Conservation (phyloP, 139 green algal genomes). For the Ulvella scutata region DNA sequence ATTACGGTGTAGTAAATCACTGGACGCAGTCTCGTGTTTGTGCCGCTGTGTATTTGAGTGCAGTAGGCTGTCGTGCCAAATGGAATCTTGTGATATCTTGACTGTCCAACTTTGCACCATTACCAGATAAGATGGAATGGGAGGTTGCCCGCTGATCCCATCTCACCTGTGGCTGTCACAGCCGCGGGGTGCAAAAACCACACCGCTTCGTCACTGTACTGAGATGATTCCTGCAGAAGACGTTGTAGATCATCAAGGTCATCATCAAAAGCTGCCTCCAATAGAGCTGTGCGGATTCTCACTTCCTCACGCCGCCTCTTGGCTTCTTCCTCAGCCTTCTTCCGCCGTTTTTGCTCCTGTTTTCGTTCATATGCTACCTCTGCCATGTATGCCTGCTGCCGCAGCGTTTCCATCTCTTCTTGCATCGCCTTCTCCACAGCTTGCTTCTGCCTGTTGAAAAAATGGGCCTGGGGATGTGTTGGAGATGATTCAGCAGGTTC, state of each 20-base stretch:
- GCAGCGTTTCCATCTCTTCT: not conserved
- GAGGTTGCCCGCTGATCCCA: too few species aligned
- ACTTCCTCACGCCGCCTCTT: slow-evolving; percentile 16
- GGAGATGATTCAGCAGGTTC: too few species aligned
- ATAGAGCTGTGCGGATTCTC: slow-evolving; percentile 16
- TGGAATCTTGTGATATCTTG: too few species aligned
- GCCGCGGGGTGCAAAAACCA: not conserved
- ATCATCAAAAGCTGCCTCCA: slow-evolving; percentile 35
- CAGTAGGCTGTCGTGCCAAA: too few species aligned
- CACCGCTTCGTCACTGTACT: not conserved
- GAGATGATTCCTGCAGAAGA: slow-evolving; percentile 5
- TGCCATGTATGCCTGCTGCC: not conserved
- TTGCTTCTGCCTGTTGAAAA: not conserved
- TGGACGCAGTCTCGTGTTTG: too few species aligned
- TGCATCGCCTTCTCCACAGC: not conserved
- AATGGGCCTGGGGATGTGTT: too few species aligned
- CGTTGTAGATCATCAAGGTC: slow-evolving; percentile 12
- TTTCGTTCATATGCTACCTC: slow-evolving; percentile 23
- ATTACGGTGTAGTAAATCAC: too few species aligned
- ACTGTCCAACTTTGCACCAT: too few species aligned
- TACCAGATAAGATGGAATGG: too few species aligned
- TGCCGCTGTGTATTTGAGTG: too few species aligned
- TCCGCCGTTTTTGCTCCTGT: slow-evolving; percentile 23
- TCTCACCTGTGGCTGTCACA: not conserved
- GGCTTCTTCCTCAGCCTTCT: slow-evolving; percentile 24